Evolutionary conservation across 306 rosid species (phyloP), one percentile per base, ranked within the genome.

Genomic region (Calophaca sinica): DNA sequence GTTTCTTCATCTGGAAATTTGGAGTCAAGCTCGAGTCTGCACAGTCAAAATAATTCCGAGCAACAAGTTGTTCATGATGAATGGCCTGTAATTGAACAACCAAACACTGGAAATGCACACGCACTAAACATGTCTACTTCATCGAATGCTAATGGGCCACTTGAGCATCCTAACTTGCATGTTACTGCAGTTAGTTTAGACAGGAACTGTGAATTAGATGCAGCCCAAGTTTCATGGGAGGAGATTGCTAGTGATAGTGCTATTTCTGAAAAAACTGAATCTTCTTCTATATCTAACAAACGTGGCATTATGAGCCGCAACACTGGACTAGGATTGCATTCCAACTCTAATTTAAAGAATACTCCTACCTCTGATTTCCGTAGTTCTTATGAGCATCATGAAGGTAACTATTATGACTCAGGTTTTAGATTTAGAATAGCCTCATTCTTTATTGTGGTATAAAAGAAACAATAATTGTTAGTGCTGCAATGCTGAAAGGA

Each of bases 1-100:
- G 78, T 44, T 71, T 81, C 87, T 73, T 65, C 74, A 52, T 62
- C 63, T 67, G 64, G 60, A 65, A 85, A 77, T 53, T 61, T 79
- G 38, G 86, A 81, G 62, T 62, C 72, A 14, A 74, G 68, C 67
- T 49, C 11, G 68, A 70, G 45, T 77, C 9, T 60, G 44, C 72
- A 68, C 44, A 20, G 20, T 81, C 77, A 78, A 77, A 76, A 73
- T 77, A 77, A 72, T 67, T 76, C 75, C 46, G 62, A 84, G 70
- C 85, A 80, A 58, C 77, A 81, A 54, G 59, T 20, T 76, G 50
- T 82, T 50, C 81, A 63, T 64, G 87, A 82, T 11, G 84, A 83
- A 29, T 70, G 87, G 87, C 86, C 86, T 66, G 78, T 65, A 82
- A 74, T 64, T 73, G 90, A 85, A 73, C 87, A 82, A 38, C 83